phyloP scores from a whole-genome alignment of 306 rosid species.

The Myrica gale region DNA sequence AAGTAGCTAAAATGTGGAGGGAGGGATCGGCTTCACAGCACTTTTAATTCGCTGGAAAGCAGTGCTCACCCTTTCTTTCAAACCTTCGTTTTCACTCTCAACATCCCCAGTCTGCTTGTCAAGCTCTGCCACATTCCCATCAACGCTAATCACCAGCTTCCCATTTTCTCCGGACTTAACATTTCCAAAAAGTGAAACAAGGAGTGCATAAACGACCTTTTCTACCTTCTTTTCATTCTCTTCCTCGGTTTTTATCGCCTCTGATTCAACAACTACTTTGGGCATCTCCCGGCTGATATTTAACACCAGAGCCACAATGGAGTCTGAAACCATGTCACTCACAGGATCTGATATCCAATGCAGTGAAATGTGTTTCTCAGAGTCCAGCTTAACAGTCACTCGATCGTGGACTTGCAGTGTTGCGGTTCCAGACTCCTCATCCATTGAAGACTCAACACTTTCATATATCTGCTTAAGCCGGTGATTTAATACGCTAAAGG shows the following conservation, averaged over 20 bases:
- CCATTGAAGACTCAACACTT: slow-evolving; percentile 69
- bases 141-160: slow-evolving; percentile 70
- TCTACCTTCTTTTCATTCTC: slow-evolving; percentile 68
- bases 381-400: slow-evolving; percentile 71
- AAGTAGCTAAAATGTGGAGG: slow-evolving; percentile 42
- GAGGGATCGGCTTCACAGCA: slow-evolving; percentile 83
- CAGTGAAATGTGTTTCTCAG: slow-evolving; percentile 79
- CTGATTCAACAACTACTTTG: slow-evolving; percentile 64
- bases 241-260: slow-evolving; percentile 59
- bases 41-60: slow-evolving; percentile 71
- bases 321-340: slow-evolving; percentile 88
- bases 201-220: slow-evolving; percentile 69
- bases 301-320: slow-evolving; percentile 71
- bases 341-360: slow-evolving; percentile 91
- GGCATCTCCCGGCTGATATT: slow-evolving; percentile 73
- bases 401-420: slow-evolving; percentile 69
- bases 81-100: slow-evolving; percentile 84
- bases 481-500: slow-evolving; percentile 59
- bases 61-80: slow-evolving; percentile 71
- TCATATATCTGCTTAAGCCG: slow-evolving; percentile 75
- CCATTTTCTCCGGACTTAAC: slow-evolving; percentile 80
- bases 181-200: slow-evolving; percentile 81
- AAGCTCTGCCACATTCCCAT: slow-evolving; percentile 74
- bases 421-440: slow-evolving; percentile 78
- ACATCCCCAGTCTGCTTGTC: slow-evolving; percentile 84